Evolutionary conservation across 208 protist species (phyloP), one percentile per base, ranked within the genome.

Genomic region (Crithidia thermophila): DNA sequence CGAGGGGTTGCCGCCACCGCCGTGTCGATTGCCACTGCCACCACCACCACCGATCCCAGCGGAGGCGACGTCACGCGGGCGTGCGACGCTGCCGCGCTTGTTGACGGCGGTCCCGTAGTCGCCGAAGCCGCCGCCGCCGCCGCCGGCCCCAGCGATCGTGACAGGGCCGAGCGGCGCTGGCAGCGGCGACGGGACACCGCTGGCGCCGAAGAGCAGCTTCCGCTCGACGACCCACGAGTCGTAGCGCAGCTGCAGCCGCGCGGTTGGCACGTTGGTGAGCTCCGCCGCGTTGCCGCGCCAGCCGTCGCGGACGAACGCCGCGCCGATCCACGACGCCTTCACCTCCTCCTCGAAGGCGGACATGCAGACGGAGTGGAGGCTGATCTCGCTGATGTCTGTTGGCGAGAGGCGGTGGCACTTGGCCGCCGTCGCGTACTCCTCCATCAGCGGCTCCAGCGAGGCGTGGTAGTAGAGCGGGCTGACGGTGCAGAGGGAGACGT

Each of bases 401-500:
- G 78, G 77, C 46, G 77, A 88, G 20, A 97, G 81, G 8, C 77
- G 81, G 65, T 87, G 91, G 1, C 88, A 25, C 57, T 90, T 87
- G 6, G 72, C 69, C 9, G 89, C 85, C 27, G 78, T 81, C 56
- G 81, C 72, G 78, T 96, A 96, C 85, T 97, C 93, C 64, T 97
- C 93, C 36, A 88, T 45, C 43, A 97, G 72, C 9, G 93, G 70
- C 10, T 94, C 82, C 59, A 27, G 55, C 0, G 98, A 98, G 62
- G 97, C 83, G 80, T 99, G 99, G 74, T 99, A 99, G 64, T 90
- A 73, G 7, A 98, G 72, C 4, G 94, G 94, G 45, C 70, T 63
- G 52, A 88, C 56, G 3, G 98, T 99, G 28, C 91, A 95, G n/a
- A 99, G 85, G 9, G 96, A 96, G 1, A 99, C 97, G 52, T 97